Percentiles rank a stretch among this genome's conserved stretches.
phyloP scores from a whole-genome alignment of 257 asterid genomes.

The Voacanga thouarsii region DNA sequence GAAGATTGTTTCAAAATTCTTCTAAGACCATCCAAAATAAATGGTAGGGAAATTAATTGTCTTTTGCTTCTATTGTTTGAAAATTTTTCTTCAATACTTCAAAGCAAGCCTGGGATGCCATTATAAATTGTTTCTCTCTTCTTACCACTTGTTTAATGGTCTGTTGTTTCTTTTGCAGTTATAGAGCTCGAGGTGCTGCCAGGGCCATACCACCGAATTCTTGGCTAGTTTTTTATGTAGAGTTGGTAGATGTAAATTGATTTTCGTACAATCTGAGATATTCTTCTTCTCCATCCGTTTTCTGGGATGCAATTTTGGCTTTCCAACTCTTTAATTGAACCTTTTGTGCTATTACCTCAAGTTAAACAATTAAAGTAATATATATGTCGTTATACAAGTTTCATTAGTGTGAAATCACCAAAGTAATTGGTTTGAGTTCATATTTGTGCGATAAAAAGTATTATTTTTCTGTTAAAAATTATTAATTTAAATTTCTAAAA shows the following conservation, averaged over 20 bases:
- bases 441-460: no score
- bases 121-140: not conserved
- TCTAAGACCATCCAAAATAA: not conserved
- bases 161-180: constrained; percentile 38
- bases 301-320: constrained; percentile 5
- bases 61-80: not conserved
- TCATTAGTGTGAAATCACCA: no score
- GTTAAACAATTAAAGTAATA: no score
- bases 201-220: constrained; percentile 73
- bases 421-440: no score
- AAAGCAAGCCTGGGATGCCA: no score
- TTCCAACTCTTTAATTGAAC: not conserved
- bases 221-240: constrained; percentile 87
- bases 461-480: no score
- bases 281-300: not conserved
- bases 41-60: not conserved
- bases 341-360: no score
- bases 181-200: constrained; percentile 65
- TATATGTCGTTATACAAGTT: no score
- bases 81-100: not conserved
- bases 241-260: constrained; percentile 65
- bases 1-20: not conserved
- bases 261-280: not conserved
- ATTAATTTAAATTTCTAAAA: no score
- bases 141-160: not conserved